Base-by-base conservation (phyloP, 768 basidiomycete species). In the Sporobolomyces pararoseus region DNA sequence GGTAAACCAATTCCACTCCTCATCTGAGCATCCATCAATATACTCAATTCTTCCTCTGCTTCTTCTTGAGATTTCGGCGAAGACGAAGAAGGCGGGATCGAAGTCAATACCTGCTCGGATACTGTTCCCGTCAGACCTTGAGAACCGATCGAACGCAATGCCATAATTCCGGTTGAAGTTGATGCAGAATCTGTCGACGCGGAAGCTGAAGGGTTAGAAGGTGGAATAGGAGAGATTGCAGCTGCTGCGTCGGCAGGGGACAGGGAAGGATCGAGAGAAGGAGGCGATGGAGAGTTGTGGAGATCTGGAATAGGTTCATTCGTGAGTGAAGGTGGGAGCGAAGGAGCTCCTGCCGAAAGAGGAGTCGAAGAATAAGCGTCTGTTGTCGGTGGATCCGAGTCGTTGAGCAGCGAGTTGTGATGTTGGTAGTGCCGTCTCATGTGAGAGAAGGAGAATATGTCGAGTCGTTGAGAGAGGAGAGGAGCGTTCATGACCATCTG, bases 391-490 rank as follows among this genome's bases (percentile, higher is more conserved):
- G 53, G 31, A 4, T 49, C 42, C 17, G 44, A 21, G 29, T 5
- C 37, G 12, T 34, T 34, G 6, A 46, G 9, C 14, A 66, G 55
- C 2, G 70, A 53, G 1, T 31, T 34, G 55, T 68, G 73, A 35
- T 71, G 66, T 34, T 68, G 73, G 52, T 74, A 66, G 60, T 65
- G 44, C 14, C 70, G 19, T 21, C 90, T 85, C 32, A 88, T 78
- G 79, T 93, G 91, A 5, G 90, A 92, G 81, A 94, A 93, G 5
- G 91, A 93, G 79, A 91, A 91, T 7, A 93, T 82, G 77, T 92
- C 91, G 25, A 87, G 66, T 17, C 73, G 59, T 25, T 71, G 63
- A 21, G 70, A 59, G 17, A 52, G 37, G 29, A 70, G 69, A 19
- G 68, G 69, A 5, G 69, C 69, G n/a, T 54, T 61, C 29, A 23